A percentile compares a stretch with the other conserved stretches of the same genome.
phyloP scores from a whole-genome alignment of 2,329 filamentous ascomycete genomes.

The Apiospora aurea region DNA sequence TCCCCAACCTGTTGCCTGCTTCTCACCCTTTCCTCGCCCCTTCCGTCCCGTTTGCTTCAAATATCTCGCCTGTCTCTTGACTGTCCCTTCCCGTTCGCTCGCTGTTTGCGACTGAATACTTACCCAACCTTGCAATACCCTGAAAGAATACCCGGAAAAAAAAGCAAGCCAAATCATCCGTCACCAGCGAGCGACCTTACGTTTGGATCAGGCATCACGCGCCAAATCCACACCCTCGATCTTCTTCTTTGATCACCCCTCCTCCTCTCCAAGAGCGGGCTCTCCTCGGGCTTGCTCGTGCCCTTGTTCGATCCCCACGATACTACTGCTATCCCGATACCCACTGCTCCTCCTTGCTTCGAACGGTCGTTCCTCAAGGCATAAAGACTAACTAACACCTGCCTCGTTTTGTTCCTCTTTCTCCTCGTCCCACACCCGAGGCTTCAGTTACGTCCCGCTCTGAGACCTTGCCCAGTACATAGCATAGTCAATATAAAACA shows the following conservation, averaged over 20 bases:
- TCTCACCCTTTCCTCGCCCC: not conserved
- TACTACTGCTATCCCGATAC: constrained; percentile 4
- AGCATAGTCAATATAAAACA: constrained; percentile 60
- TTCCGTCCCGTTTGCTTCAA: constrained; percentile 12
- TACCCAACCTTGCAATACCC: not conserved
- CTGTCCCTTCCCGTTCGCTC: not conserved
- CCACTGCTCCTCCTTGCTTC: constrained; percentile 16
- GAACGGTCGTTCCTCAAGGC: not conserved
- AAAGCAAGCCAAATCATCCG: not conserved
- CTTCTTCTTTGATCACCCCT: constrained; percentile 22
- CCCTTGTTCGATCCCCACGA: constrained; percentile 19
- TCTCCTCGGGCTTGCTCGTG: constrained; percentile 10
- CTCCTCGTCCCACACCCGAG: constrained; percentile 29
- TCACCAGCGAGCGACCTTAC: constrained; percentile 8
- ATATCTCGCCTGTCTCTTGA: not conserved
- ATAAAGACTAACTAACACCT: constrained; percentile 16
- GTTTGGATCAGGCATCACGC: constrained; percentile 16
- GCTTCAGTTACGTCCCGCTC: constrained; percentile 11
- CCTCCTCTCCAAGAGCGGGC: constrained; percentile 21
- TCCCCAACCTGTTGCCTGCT: not conserved
- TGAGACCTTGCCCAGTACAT: constrained; percentile 47
- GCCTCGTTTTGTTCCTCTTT: constrained; percentile 32
- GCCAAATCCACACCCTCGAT: constrained; percentile 5
- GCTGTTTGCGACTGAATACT: not conserved
- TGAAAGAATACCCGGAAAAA: not conserved